These are phyloP conservation scores for Corymbia calophylla DNA, from an alignment of 441 rosid species.

Conservation along the genomic window DNA sequence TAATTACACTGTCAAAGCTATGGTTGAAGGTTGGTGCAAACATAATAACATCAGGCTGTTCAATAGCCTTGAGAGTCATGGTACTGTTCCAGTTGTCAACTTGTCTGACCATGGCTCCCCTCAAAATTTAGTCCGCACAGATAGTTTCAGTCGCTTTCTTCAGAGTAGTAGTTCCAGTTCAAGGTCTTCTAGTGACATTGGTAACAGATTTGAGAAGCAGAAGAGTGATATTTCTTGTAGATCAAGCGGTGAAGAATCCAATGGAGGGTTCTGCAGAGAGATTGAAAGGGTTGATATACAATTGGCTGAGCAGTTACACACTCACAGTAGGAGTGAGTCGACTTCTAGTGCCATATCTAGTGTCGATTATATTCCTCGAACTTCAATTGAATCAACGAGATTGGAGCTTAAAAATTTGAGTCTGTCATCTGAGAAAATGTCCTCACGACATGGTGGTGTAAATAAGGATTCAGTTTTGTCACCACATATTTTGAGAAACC, in stretches of 20 bases:
- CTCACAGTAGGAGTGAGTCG: slow-evolving; percentile 79
- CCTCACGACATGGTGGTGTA: not conserved
- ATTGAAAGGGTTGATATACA: slow-evolving; percentile 35
- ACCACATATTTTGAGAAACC: slow-evolving; percentile 25
- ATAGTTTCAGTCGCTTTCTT: slow-evolving; percentile 36
- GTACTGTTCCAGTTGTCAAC: slow-evolving; percentile 21
- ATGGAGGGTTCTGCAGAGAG: slow-evolving; percentile 25
- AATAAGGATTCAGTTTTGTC: slow-evolving; percentile 26
- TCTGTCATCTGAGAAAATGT: slow-evolving; percentile 22
- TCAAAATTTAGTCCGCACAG: slow-evolving; percentile 32
- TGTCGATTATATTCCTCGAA: slow-evolving; percentile 45
- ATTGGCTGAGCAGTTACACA: slow-evolving; percentile 48
- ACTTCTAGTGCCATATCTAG: slow-evolving; percentile 65
- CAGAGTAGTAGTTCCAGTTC: slow-evolving; percentile 46
- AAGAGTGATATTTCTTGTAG: slow-evolving; percentile 37
- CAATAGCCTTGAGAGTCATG: slow-evolving; percentile 17
- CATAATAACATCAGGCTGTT: slow-evolving; percentile 44
- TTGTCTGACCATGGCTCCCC: slow-evolving; percentile 37
- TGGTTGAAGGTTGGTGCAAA: slow-evolving; percentile 78
- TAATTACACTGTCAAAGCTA: slow-evolving; percentile 88
- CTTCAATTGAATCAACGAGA: slow-evolving; percentile 23
- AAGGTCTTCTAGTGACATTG: slow-evolving; percentile 48
- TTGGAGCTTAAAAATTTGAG: slow-evolving; percentile 16
- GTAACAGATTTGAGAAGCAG: slow-evolving; percentile 52
- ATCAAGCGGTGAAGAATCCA: slow-evolving; percentile 33